A percentile compares a stretch with the other conserved stretches of the same genome.
phyloP scores from a whole-genome alignment of 805 yeast genomes.

The Torulaspora microellipsoides region DNA sequence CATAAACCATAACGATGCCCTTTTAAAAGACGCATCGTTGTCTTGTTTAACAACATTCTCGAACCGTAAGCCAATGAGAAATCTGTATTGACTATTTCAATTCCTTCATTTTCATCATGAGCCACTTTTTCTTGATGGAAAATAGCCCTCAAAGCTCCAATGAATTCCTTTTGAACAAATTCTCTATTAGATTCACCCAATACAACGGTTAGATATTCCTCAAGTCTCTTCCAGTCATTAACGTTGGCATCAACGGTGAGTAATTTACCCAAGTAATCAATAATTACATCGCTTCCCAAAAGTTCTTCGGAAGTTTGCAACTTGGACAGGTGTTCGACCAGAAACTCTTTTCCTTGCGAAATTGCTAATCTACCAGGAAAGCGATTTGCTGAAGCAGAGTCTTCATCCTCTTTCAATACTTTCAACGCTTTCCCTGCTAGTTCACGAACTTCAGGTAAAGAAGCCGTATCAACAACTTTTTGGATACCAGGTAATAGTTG shows the following conservation, averaged over 20 bases:
- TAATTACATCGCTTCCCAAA: conserved; percentile 33
- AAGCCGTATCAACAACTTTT: conserved; percentile 83
- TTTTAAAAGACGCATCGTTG: conserved; percentile 77
- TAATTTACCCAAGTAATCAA: conserved; percentile 48
- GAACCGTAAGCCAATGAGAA: conserved; percentile 97
- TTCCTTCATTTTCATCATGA: conserved; percentile 66
- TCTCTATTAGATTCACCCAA: conserved; percentile 34
- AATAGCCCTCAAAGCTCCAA: conserved; percentile 49
- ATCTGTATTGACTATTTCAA: conserved; percentile 89
- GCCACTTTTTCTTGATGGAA: conserved; percentile 46
- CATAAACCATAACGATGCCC: conserved; percentile 97
- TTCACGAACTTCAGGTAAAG: conserved; percentile 94
- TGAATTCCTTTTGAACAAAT: conserved; percentile 38
- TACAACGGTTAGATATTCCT: conserved; percentile 47
- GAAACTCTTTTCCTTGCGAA: conserved; percentile 49
- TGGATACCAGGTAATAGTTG: conserved; percentile 84
- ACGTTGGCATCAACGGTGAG: conserved; percentile 64
- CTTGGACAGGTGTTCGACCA: conserved; percentile 25
- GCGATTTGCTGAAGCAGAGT: conserved; percentile 45
- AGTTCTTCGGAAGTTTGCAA: conserved; percentile 21
- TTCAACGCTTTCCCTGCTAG: conserved; percentile 80
- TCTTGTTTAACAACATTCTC: conserved; percentile 92
- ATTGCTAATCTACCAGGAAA: conserved; percentile 69
- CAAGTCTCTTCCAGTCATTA: conserved; percentile 63
- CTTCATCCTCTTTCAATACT: conserved; percentile 79